Percentiles rank a stretch among this genome's conserved stretches.
Evolutionary conservation across 768 basidiomycete species (phyloP).

Genomic region (Mycena rosella): DNA sequence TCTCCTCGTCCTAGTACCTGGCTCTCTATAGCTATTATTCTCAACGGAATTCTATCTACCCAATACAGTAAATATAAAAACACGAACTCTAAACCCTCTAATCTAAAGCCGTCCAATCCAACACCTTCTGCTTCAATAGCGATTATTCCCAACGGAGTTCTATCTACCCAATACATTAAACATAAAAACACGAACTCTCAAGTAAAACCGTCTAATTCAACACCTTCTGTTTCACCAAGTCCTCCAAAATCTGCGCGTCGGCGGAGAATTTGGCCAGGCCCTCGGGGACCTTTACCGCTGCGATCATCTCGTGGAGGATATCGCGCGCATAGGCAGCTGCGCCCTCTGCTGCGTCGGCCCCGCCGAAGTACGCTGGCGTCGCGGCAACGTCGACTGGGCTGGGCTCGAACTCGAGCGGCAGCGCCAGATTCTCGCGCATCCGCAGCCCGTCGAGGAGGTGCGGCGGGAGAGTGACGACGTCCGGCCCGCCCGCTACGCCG

Average conservation of each 20-base stretch:
- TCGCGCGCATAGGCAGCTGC: constrained; percentile 40
- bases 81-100: too few species aligned
- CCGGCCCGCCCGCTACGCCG: constrained; percentile 45
- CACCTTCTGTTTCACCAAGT: constrained; percentile 36
- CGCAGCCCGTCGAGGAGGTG: constrained; percentile 47
- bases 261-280: constrained; percentile 51
- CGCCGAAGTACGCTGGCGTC: constrained; percentile 18
- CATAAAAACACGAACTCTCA: constrained; percentile 4
- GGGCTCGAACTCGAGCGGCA: constrained; percentile 14
- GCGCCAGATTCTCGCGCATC: constrained; percentile 4
- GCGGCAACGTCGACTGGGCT: not conserved
- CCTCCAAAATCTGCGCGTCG: constrained; percentile 48
- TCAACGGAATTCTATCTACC: too few species aligned
- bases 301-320: constrained; percentile 43
- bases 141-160: too few species aligned
- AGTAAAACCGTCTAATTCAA: constrained; percentile 10
- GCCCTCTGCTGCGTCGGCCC: constrained; percentile 28
- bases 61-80: too few species aligned
- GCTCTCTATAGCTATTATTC: too few species aligned
- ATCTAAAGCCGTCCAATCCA: too few species aligned
- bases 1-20: constrained; percentile 21
- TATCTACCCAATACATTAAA: not conserved
- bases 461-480: constrained; percentile 51
- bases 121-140: too few species aligned
- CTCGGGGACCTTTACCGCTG: constrained; percentile 51